Evolutionary conservation across 129 eudicot genomes (phyloP).

Genomic region (Logfia minima): DNA sequence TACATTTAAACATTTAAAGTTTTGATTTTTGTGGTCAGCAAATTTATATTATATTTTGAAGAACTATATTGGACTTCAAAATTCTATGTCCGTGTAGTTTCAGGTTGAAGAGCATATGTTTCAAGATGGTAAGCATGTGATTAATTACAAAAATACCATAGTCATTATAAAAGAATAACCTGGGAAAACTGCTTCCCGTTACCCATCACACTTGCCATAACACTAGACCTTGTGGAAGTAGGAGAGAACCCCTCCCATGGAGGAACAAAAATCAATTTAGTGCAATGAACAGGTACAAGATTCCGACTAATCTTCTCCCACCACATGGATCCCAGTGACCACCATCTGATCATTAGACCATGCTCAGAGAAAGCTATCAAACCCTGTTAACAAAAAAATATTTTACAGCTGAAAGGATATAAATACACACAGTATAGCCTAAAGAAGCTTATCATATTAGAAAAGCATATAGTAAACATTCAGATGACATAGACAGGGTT

Average conservation of each 20-base stretch:
- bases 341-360: conserved; percentile 95
- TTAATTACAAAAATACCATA: background rate
- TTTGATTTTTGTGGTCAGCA: conserved; percentile 1
- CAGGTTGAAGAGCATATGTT: background rate
- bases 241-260: conserved; percentile 99
- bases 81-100: background rate
- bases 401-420: background rate
- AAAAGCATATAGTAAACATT: background rate
- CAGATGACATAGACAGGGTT: background rate
- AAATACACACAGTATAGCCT: background rate
- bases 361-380: conserved; percentile 90
- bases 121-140: conserved; percentile 8
- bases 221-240: conserved; percentile 79
- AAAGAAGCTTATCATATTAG: background rate
- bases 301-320: conserved; percentile 94
- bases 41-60: background rate
- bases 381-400: conserved; percentile 55
- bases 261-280: conserved; percentile 87
- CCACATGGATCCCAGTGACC: conserved; percentile 98
- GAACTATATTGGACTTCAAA: conserved; percentile 5
- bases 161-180: conserved; percentile 36
- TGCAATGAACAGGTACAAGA: conserved; percentile 92
- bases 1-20: background rate
- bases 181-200: conserved; percentile 49
- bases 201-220: conserved; percentile 67